These are phyloP conservation scores for Penicillium sp. DNA, from an alignment of 2,329 filamentous ascomycete genomes.

Conservation along the genomic window DNA sequence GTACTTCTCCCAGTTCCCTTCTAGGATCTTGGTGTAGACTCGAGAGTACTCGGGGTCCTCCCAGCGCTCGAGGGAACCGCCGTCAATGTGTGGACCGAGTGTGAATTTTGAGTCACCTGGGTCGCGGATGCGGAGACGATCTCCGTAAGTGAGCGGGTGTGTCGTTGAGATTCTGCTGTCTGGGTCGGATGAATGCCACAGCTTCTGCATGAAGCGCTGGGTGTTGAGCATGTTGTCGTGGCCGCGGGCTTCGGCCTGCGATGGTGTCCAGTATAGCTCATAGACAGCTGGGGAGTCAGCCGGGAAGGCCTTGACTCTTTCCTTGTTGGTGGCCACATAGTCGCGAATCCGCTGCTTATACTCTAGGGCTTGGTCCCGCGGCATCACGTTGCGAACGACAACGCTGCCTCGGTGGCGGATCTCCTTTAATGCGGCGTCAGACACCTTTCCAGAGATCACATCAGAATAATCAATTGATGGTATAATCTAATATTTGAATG, in stretches of 20 bases:
- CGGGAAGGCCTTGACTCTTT: conserved; percentile 59
- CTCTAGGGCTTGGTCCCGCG: conserved; percentile 58
- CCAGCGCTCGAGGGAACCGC: conserved; percentile 73
- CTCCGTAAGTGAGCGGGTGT: conserved; percentile 65
- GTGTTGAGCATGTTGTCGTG: conserved; percentile 62
- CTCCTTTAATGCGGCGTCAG: conserved; percentile 43
- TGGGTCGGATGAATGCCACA: conserved; percentile 60
- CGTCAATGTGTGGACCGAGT: conserved; percentile 70
- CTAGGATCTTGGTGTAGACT: conserved; percentile 71
- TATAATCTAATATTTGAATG: conserved; percentile 30
- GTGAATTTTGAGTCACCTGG: conserved; percentile 70
- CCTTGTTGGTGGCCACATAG: conserved; percentile 62
- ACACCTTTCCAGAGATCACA: conserved; percentile 35
- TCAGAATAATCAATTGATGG: conserved; percentile 43
- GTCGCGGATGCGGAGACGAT: conserved; percentile 67
- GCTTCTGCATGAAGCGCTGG: conserved; percentile 60
- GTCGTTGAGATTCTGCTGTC: conserved; percentile 49
- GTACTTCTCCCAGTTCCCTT: conserved; percentile 74
- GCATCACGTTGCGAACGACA: conserved; percentile 64
- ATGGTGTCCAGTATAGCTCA: conserved; percentile 71
- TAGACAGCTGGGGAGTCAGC: conserved; percentile 65
- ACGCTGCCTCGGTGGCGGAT: conserved; percentile 59
- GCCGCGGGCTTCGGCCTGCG: conserved; percentile 65
- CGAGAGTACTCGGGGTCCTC: conserved; percentile 66
- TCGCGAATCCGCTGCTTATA: conserved; percentile 64